Conservation (phyloP, 2,329 filamentous ascomycete genomes). For the Fusarium beomiforme region DNA sequence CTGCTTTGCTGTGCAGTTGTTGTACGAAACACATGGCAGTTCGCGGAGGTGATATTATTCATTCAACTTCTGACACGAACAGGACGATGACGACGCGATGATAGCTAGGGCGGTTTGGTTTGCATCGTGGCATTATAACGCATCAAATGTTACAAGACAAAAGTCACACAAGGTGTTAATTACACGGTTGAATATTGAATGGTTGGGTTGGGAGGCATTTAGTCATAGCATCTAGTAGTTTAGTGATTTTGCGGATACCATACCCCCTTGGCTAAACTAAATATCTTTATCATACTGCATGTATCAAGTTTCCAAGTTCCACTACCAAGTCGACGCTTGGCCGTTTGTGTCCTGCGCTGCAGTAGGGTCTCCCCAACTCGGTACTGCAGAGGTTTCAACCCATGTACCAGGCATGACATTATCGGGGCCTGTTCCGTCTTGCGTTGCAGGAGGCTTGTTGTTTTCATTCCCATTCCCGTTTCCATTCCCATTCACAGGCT, state of each 20-base stretch:
- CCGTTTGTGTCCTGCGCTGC: slow-evolving; percentile 48
- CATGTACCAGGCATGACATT: slow-evolving; percentile 50
- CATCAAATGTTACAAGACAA: slow-evolving; percentile 6
- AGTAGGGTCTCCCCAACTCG: slow-evolving; percentile 45
- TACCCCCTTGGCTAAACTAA: slow-evolving; percentile 20
- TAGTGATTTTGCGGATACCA: slow-evolving; percentile 36
- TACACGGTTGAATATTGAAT: slow-evolving; percentile 4
- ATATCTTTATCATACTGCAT: slow-evolving; percentile 15
- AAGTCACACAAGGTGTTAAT: neutral
- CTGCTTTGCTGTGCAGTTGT: slow-evolving; percentile 13
- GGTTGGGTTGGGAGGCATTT: slow-evolving; percentile 1
- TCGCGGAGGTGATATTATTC: slow-evolving; percentile 11
- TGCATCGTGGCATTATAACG: slow-evolving; percentile 11
- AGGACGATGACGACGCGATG: slow-evolving; percentile 19
- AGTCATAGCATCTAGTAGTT: slow-evolving; percentile 22
- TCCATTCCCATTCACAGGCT: neutral
- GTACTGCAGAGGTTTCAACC: slow-evolving; percentile 21
- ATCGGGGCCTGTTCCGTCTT: slow-evolving; percentile 10
- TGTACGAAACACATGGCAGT: slow-evolving; percentile 11
- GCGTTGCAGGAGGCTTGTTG: neutral
- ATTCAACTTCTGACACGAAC: slow-evolving; percentile 23
- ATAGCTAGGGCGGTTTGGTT: slow-evolving; percentile 13
- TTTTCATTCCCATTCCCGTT: neutral
- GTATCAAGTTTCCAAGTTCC: slow-evolving; percentile 8
- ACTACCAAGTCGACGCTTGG: slow-evolving; percentile 21